These are phyloP conservation scores for Fragaria iinumae DNA, from an alignment of 306 rosid species.

Conservation along the genomic window DNA sequence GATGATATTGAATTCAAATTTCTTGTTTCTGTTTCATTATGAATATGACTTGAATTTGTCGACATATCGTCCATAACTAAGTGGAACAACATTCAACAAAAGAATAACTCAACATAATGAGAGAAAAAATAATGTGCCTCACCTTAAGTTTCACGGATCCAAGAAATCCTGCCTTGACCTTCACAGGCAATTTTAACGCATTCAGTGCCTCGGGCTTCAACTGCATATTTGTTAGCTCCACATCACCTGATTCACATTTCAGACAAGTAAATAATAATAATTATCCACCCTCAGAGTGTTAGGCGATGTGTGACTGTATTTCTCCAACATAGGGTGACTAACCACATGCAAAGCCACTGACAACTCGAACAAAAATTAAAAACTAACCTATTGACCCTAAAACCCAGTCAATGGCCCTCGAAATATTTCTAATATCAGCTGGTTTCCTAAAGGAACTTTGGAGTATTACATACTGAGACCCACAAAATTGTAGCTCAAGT, in stretches of 20 bases:
- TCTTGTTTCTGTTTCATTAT: not conserved
- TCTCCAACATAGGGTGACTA: not conserved
- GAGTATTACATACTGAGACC: not conserved
- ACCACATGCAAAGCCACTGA: not conserved
- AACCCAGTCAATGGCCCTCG: not conserved
- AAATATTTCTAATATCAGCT: not conserved
- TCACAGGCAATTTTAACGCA: slow-evolving; percentile 92
- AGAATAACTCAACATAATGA: slow-evolving; percentile 22
- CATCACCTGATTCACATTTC: slow-evolving; percentile 70
- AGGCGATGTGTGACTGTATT: not conserved
- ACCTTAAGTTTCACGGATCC: slow-evolving; percentile 99
- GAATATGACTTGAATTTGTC: not conserved
- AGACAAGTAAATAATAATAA: not conserved
- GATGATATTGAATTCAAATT: not conserved
- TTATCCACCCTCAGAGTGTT: not conserved
- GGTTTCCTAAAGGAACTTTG: not conserved
- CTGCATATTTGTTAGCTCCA: slow-evolving; percentile 98
- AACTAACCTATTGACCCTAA: no score
- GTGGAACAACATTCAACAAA: not conserved
- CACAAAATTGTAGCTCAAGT: not conserved
- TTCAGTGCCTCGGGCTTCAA: slow-evolving; percentile 98
- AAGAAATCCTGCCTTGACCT: slow-evolving; percentile 98
- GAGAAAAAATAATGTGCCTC: slow-evolving; percentile 12
- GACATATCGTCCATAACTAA: not conserved
- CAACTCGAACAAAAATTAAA: not conserved